Evolutionary conservation across 2,329 filamentous ascomycete genomes (phyloP).

Genomic region (Podosphaera xanthii): DNA sequence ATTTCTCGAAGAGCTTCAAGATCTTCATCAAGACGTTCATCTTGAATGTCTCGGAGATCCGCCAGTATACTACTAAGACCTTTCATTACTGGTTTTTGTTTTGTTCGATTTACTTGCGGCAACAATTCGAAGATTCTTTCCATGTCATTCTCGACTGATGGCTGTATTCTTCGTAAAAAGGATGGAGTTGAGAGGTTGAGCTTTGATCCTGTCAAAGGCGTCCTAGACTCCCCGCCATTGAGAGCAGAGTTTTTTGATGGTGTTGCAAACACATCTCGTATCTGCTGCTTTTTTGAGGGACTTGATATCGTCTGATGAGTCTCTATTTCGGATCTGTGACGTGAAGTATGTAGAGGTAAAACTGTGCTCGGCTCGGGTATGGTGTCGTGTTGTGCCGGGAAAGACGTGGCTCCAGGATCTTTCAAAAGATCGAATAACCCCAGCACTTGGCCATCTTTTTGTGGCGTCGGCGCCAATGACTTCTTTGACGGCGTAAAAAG

Average conservation of each 20-base stretch:
- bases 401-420: slow-evolving; percentile 25
- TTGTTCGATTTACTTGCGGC: slow-evolving; percentile 25
- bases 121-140: slow-evolving; percentile 24
- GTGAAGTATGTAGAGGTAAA: slow-evolving; percentile 18
- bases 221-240: slow-evolving; percentile 19
- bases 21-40: slow-evolving; percentile 48
- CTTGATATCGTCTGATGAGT: slow-evolving; percentile 5
- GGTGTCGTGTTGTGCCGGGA: slow-evolving; percentile 6
- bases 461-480: slow-evolving; percentile 56
- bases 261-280: slow-evolving; percentile 41
- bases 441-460: slow-evolving; percentile 53
- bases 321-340: slow-evolving; percentile 12
- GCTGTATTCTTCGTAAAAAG: slow-evolving; percentile 33
- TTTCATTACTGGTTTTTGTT: slow-evolving; percentile 37
- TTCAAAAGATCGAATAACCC: slow-evolving; percentile 53
- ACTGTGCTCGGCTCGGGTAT: slow-evolving; percentile 10
- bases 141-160: slow-evolving; percentile 30
- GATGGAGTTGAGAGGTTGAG: slow-evolving; percentile 45
- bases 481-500: slow-evolving; percentile 36
- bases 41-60: slow-evolving; percentile 44
- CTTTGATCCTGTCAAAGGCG: slow-evolving; percentile 29
- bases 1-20: slow-evolving; percentile 50
- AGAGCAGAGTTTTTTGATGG: slow-evolving; percentile 28
- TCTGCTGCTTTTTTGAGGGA: slow-evolving; percentile 34
- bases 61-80: slow-evolving; percentile 56